phyloP scores from a whole-genome alignment of 2,329 filamentous ascomycete species.

The Penicillium sclerotiorum region DNA sequence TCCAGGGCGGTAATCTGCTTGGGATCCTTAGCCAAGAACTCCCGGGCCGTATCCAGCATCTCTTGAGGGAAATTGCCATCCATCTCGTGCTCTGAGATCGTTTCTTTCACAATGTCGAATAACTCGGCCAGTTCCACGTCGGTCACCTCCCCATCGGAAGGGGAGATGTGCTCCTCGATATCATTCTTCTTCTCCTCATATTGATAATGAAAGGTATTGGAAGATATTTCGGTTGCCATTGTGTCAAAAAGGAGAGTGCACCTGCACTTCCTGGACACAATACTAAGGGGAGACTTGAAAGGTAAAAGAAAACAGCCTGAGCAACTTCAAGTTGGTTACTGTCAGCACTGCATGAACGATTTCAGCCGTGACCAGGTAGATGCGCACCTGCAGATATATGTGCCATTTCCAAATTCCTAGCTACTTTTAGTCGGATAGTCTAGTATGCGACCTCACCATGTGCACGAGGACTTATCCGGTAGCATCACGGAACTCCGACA shows the following conservation, averaged over 20 bases:
- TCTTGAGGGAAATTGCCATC: constrained; percentile 10
- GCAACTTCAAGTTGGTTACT: no score
- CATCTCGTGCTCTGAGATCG: constrained; percentile 7
- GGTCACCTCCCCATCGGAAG: constrained; percentile 2
- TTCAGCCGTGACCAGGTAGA: no score
- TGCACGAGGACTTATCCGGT: background rate
- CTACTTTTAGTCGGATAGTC: background rate
- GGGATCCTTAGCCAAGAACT: constrained; percentile 6
- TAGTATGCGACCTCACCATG: background rate
- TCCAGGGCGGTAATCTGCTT: constrained; percentile 4
- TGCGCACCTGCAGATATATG: no score
- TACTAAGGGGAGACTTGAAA: background rate
- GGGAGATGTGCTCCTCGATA: constrained; percentile 4
- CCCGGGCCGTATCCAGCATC: constrained; percentile 6
- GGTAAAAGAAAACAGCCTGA: no score
- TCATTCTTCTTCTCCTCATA: constrained; percentile 5
- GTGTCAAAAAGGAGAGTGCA: background rate
- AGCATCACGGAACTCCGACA: constrained; percentile 2
- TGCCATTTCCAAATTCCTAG: no score
- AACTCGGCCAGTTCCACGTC: constrained; percentile 6
- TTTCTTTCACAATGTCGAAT: constrained; percentile 4
- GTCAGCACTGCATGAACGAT: no score
- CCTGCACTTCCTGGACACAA: constrained; percentile 1
- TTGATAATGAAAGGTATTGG: background rate
- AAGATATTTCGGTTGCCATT: background rate